Evolutionary conservation across 1,284 basidiomycete species (phyloP).

Genomic region (Pseudozyma sp.): DNA sequence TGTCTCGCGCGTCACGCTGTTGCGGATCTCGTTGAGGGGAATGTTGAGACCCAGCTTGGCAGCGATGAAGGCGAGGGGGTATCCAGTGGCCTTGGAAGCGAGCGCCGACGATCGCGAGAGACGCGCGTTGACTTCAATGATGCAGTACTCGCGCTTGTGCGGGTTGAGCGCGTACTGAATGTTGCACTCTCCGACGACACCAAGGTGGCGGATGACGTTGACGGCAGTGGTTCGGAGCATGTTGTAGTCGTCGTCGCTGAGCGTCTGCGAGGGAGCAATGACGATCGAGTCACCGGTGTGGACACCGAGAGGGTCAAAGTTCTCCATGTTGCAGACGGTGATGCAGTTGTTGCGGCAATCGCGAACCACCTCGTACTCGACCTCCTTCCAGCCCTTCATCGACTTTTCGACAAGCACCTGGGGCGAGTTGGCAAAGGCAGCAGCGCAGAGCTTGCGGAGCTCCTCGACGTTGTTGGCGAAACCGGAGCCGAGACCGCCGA

Average conservation of each 20-base stretch:
- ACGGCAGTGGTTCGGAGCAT: slow-evolving; percentile 98
- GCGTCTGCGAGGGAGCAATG: slow-evolving; percentile 94
- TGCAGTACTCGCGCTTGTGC: slow-evolving; percentile 93
- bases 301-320: slow-evolving; percentile 97
- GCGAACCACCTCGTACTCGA: slow-evolving; percentile 99
- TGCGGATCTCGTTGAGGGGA: slow-evolving; percentile 96
- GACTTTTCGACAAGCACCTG: slow-evolving; percentile 98
- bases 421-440: slow-evolving; percentile 92
- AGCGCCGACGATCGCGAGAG: slow-evolving; percentile 96
- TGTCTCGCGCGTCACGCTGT: slow-evolving; percentile 95
- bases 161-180: slow-evolving; percentile 99
- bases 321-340: slow-evolving; percentile 99
- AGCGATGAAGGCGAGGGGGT: slow-evolving; percentile 97
- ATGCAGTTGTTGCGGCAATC: slow-evolving; percentile 98
- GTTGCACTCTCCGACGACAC: slow-evolving; percentile 97
- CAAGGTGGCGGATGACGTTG: slow-evolving; percentile 96
- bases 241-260: slow-evolving; percentile 89
- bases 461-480: slow-evolving; percentile 92
- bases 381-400: slow-evolving; percentile 97
- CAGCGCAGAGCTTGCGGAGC: slow-evolving; percentile 81
- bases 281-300: slow-evolving; percentile 99
- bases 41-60: slow-evolving; percentile 97
- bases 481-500: slow-evolving; percentile 93
- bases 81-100: slow-evolving; percentile 97
- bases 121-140: slow-evolving; percentile 99